Evolutionary conservation across 495 filamentous ascomycete species (phyloP), one percentile per base, ranked within the genome.

Genomic region (Jackrogersella multiformis): DNA sequence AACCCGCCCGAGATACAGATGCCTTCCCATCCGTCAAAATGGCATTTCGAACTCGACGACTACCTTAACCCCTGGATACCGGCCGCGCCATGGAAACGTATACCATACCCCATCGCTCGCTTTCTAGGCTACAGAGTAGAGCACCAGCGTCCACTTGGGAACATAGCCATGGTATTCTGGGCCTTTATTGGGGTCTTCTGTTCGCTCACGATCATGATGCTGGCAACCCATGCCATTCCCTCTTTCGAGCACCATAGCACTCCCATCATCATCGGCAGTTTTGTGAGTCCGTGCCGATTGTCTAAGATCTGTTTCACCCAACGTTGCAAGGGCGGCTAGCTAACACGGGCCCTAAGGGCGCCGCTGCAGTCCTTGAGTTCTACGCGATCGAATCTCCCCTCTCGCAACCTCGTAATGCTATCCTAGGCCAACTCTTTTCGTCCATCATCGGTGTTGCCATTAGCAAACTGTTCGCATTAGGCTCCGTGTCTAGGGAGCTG

Each of bases 371-470:
- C 12, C 81, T 94, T 51, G 80, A 90, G 67, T 93, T 90, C 76
- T 85, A 86, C 54, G 81, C 86, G 46, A 89, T 95, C 69, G 85
- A 89, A n/a, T 93, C 92, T 0, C 92, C 93, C 9, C 86, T 97
- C 32, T 85, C 92, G 0, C 93, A 96, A 65, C 93, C 93, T 0
- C 89, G 93, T 20, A 93, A 91, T 70, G 81, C 86, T 8, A 77
- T 97, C 34, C 66, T 92, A 16, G 89, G 91, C 39, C 92, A 96
- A 70, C 23, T 90, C 9, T 73, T 96, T 53, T 83, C 89, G 1
- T 86, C 90, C 16, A 18, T 90, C 8, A 79, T 90, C 36, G 92
- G 92, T 13, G 82, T 93, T 9, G 74, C 75, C 5, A 83, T 93
- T 38, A 81, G 87, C 13, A 94, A 94, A 71, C 83, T 96, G 2